Conservation (phyloP, 2,329 filamentous ascomycete species). For the Cladosporium sp. region DNA sequence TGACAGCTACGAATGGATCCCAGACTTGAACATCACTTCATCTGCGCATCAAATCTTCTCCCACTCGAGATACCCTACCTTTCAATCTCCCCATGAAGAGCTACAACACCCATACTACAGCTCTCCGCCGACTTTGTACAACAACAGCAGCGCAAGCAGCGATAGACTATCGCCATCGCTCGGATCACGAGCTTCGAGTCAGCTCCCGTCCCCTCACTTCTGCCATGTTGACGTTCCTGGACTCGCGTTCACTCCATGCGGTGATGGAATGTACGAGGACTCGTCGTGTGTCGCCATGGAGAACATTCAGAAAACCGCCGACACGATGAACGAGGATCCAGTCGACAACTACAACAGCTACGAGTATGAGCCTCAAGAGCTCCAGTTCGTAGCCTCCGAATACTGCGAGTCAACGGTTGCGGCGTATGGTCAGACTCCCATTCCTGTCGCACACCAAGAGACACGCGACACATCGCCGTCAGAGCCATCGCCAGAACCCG, state of each 20-base stretch:
- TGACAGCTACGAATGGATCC: not conserved
- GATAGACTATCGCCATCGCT: constrained; percentile 3
- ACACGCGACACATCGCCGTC: not conserved
- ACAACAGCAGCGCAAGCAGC: constrained; percentile 6
- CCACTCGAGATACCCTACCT: not conserved
- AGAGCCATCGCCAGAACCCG: not conserved
- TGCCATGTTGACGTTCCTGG: not conserved
- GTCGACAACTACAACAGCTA: not conserved
- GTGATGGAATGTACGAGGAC: not conserved
- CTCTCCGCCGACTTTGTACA: constrained; percentile 6
- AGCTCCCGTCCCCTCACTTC: not conserved
- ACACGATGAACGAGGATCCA: not conserved
- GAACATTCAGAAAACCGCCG: not conserved
- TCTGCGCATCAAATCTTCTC: not conserved
- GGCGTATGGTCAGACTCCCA: not conserved
- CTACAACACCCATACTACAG: constrained; percentile 9
- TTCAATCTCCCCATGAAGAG: not conserved
- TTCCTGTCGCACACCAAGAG: not conserved
- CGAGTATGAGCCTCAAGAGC: constrained; percentile 8
- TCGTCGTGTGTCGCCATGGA: constrained; percentile 5
- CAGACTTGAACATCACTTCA: not conserved
- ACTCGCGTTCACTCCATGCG: not conserved
- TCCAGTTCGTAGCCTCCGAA: not conserved
- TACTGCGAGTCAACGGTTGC: not conserved
- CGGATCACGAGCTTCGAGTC: not conserved